Conservation (phyloP, 1,139 yeast genomes). For the Blastobotrys serpentis region DNA sequence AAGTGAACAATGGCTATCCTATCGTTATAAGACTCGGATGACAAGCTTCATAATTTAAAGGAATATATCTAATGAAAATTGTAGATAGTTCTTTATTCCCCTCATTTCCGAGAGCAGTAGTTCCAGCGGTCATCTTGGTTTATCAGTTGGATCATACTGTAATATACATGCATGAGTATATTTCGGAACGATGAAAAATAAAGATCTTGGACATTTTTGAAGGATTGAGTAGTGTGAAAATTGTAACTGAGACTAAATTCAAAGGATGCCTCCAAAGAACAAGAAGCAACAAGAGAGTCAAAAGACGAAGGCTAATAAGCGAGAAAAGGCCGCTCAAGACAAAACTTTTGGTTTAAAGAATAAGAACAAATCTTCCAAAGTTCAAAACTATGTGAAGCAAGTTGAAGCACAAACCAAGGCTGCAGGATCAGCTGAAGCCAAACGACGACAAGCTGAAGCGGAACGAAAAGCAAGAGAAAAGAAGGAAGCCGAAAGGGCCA, state of each 20-base stretch:
- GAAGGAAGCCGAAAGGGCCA: slow-evolving; percentile 87
- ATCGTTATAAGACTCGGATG: too few relatives aligned
- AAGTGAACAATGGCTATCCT: too few relatives aligned
- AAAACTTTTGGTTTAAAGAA: slow-evolving; percentile 94
- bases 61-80: too few relatives aligned
- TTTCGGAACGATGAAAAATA: not conserved
- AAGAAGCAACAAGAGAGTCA: slow-evolving; percentile 60
- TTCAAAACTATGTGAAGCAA: slow-evolving; percentile 80
- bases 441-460: slow-evolving; percentile 74
- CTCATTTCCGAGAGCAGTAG: too few relatives aligned
- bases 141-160: too few relatives aligned
- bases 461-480: slow-evolving; percentile 79
- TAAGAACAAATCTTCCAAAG: slow-evolving; percentile 76
- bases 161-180: not conserved
- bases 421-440: slow-evolving; percentile 48
- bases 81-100: too few relatives aligned
- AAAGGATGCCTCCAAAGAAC: slow-evolving; percentile 53
- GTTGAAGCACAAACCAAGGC: slow-evolving; percentile 68
- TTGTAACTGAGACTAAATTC: too few relatives aligned
- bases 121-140: too few relatives aligned
- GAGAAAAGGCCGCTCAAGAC: slow-evolving; percentile 71
- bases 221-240: too few relatives aligned
- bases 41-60: too few relatives aligned
- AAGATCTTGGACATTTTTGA: not conserved
- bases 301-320: slow-evolving; percentile 63